phyloP scores from a whole-genome alignment of 352 stramenopile species.

The Detonula confervacea region DNA sequence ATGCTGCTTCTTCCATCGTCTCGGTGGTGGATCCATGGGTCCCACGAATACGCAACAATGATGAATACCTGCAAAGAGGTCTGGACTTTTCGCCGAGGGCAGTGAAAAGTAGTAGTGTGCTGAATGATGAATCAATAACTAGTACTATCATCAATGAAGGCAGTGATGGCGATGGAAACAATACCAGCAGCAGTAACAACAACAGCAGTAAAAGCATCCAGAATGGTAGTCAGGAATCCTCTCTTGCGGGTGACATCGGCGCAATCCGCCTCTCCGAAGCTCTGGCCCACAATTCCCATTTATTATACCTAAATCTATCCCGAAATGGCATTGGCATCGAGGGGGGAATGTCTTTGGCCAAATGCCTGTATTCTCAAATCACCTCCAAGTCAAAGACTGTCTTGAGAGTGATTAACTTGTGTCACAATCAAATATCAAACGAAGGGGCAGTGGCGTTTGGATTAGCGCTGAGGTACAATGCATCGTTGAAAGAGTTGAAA shows the following conservation, averaged over 20 bases:
- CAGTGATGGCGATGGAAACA: background rate
- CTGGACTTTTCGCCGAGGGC: conserved; percentile 11
- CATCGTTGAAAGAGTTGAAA: conserved; percentile 17
- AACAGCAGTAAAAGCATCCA: too few relatives aligned
- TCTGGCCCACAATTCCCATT: conserved; percentile 52
- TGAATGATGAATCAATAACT: too few relatives aligned
- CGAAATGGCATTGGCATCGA: conserved; percentile 54
- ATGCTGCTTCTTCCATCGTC: background rate
- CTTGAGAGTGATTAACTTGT: conserved; percentile 29
- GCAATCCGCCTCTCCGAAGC: conserved; percentile 32
- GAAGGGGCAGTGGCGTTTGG: conserved; percentile 24
- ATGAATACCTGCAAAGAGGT: conserved; percentile 30
- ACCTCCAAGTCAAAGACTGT: conserved; percentile 14
- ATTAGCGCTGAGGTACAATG: conserved; percentile 25
- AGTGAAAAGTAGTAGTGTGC: too few relatives aligned
- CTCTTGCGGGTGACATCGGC: conserved; percentile 35
- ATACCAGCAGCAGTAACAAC: too few relatives aligned
- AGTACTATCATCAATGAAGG: too few relatives aligned
- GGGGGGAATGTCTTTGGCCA: conserved; percentile 41
- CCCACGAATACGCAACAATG: conserved; percentile 21
- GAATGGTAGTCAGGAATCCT: too few relatives aligned
- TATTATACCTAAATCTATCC: conserved; percentile 57
- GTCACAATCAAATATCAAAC: conserved; percentile 29
- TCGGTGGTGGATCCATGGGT: conserved; percentile 34
- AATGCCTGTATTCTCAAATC: conserved; percentile 29